Evolutionary conservation across 2,329 filamentous ascomycete genomes (phyloP), one percentile per base, ranked within the genome.

Genomic region (Aspergillus sp.): DNA sequence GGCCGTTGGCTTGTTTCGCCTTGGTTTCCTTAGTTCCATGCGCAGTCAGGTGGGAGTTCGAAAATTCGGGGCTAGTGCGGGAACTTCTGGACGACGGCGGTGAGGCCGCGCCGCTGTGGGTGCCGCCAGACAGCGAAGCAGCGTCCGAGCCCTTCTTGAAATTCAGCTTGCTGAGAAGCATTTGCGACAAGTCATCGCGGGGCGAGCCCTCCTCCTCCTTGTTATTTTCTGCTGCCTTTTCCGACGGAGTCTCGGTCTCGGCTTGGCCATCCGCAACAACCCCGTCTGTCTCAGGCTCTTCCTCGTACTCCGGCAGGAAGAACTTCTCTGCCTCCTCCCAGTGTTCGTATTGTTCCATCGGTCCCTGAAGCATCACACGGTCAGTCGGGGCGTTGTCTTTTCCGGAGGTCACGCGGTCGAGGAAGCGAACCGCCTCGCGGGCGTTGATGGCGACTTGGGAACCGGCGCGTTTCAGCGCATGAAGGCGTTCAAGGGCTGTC

Each of bases 371-470:
- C 22, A 57, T 48, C 15, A 70, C 54, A 8, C 63, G 57, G 26
- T 66, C 58, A 38, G 64, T 49, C 7, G 58, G 40, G 13, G 61
- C 55, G 30, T 58, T 59, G 36, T 64, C 62, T 42, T 66, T 63
- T 28, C 66, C 63, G 31, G 64, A 65, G 24, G 66, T 67, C 24
- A 65, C 61, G 34, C 64, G 62, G 37, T 71, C 67, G 44, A 71
- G 66, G 43, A 67, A 69, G 35, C 67, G 67, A 39, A 70, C 62
- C 8, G 67, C 63, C 50, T 69, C 66, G 31, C 67, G 64, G 27
- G 67, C 66, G 47, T 69, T 70, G 41, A 67, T 58, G 33, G 66
- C 66, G 42, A 63, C 52, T 45, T 65, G 63, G 20, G 63, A 66
- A 30, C 58, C 55, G 33, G 62, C 57, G 42, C 61, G 59, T 47